Evolutionary conservation across 192 early-diverging fungal genomes (phyloP).

Genomic region (Coemansia sp.): DNA sequence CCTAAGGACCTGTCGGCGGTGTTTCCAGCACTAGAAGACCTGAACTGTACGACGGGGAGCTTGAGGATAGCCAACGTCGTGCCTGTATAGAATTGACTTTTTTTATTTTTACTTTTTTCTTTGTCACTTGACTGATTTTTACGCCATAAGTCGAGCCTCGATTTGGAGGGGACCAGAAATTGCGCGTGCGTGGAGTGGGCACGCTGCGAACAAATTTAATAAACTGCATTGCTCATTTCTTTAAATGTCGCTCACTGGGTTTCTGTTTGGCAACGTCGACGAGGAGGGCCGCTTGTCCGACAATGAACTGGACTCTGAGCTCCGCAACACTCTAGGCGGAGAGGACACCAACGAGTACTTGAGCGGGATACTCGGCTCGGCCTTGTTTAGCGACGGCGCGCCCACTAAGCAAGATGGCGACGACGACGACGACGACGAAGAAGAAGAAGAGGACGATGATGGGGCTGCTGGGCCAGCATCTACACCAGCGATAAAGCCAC

Average conservation of each 20-base stretch:
- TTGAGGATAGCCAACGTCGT: conserved; percentile 22
- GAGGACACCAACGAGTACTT: conserved; percentile 33
- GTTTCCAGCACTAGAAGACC: conserved; percentile 31
- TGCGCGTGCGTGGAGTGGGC: neutral
- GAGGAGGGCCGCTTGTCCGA: conserved; percentile 77
- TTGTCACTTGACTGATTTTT: neutral
- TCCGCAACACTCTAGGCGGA: conserved; percentile 45
- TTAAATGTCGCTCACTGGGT: conserved; percentile 68
- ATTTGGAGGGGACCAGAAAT: neutral
- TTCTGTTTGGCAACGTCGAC: conserved; percentile 91
- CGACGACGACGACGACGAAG: conserved; percentile 42
- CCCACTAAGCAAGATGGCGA: conserved; percentile 20
- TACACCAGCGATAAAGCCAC: conserved; percentile 53
- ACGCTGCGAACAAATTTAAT: neutral
- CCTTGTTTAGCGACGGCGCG: conserved; percentile 25
- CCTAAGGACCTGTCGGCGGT: conserved; percentile 21
- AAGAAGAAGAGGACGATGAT: conserved; percentile 44
- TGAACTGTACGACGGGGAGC: conserved; percentile 23
- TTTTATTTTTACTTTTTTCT: too few species aligned
- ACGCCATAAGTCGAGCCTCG: neutral
- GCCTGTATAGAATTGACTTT: neutral
- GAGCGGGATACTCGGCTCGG: conserved; percentile 27
- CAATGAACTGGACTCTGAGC: conserved; percentile 56
- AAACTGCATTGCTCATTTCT: neutral
- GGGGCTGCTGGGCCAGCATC: neutral